Evolutionary conservation across 1,284 basidiomycete species (phyloP), one percentile per base, ranked within the genome.

Genomic region (Ganoderma boninense): DNA sequence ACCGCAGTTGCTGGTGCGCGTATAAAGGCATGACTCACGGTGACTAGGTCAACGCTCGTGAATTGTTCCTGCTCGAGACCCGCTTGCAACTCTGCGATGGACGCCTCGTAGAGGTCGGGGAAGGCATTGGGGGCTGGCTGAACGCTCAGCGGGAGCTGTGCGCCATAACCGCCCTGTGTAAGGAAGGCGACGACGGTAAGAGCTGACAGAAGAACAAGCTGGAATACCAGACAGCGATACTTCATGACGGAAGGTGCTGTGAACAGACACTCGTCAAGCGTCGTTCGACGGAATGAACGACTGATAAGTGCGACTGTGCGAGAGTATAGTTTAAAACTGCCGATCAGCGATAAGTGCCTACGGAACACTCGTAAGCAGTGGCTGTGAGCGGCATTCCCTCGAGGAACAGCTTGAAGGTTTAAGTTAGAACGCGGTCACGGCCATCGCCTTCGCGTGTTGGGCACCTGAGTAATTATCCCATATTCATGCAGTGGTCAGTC

Each of bases 21-120:
- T 18, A 23, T 18, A 23, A 20, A n/a, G 10, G 23, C 29, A 56
- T 8, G 11, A 67, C 76, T 42, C 54, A 83, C 84, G 77, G 81
- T 83, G 16, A 85, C 82, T 13, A 85, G 80, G 71, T 85, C 84
- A 0, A 83, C 82, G 62, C 83, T 84, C 6, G 83, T 83, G 70
- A 85, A 86, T 14, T 72, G 67, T 0, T 80, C 78, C 18, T 74
- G 75, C 60, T 79, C 72, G 23, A 85, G 73, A 2, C 84, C 84
- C 16, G 73, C 73, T 70, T 84, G 82, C 16, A 86, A 75, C 67
- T 85, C 83, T 3, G 76, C 73, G 46, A 86, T 82, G 11, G 82
- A 82, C 0, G 83, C 84, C 70, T 85, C 83, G 69, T 84, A 84
- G n/a, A 86, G 76, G 68, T 86, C 84, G 0, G 83, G 82, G 59